These are phyloP conservation scores for Hypoxylon sp. DNA, from an alignment of 2,329 filamentous ascomycete genomes.

Conservation along the genomic window DNA sequence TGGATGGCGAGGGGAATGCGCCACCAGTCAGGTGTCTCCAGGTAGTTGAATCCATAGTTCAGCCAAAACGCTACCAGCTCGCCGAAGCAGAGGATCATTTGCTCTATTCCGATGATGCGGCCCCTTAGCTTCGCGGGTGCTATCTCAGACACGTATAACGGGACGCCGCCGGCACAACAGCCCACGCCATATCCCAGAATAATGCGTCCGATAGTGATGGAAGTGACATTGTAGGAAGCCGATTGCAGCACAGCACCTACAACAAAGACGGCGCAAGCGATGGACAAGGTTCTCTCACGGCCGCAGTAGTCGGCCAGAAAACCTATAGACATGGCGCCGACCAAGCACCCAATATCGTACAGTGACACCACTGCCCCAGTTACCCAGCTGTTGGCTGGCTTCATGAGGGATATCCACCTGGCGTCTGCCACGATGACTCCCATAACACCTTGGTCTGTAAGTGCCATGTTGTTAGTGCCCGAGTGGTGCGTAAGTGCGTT, in stretches of 20 bases:
- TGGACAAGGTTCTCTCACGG: constrained; percentile 37
- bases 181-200: constrained; percentile 41
- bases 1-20: constrained; percentile 55
- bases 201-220: constrained; percentile 36
- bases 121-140: constrained; percentile 41
- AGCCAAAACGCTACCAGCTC: constrained; percentile 41
- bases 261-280: constrained; percentile 36
- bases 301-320: constrained; percentile 35
- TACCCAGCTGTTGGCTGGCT: constrained; percentile 38
- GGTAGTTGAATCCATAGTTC: constrained; percentile 40
- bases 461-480: neutral
- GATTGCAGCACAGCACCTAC: constrained; percentile 40
- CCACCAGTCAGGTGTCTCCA: constrained; percentile 44
- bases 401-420: constrained; percentile 35
- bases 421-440: constrained; percentile 41
- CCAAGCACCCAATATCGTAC: constrained; percentile 39
- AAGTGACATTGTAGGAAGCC: constrained; percentile 36
- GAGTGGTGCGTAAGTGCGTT: neutral
- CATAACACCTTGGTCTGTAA: constrained; percentile 40
- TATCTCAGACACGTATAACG: constrained; percentile 44
- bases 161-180: constrained; percentile 40
- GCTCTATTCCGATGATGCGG: constrained; percentile 45
- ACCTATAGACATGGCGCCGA: constrained; percentile 39
- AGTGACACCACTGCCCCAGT: constrained; percentile 41
- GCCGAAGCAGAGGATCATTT: constrained; percentile 43